Evolutionary conservation across 169 alveolate species (phyloP), one percentile per base, ranked within the genome.

Genomic region (Eimeria tenella): DNA sequence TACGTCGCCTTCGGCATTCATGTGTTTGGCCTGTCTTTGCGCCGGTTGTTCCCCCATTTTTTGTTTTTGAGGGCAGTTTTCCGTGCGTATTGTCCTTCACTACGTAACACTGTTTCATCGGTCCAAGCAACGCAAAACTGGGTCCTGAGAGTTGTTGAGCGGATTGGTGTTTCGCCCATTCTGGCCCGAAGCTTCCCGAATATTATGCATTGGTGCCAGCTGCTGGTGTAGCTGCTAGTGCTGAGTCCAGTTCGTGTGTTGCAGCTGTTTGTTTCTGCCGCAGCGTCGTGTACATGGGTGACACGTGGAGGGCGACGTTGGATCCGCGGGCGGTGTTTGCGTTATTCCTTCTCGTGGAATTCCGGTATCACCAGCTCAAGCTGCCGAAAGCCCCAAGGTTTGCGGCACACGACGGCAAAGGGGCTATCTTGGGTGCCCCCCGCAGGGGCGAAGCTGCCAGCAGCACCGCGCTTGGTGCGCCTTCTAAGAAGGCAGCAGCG

Each of bases 271-370:
- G 19, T 49, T 58, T 58, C 58, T 82, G 53, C 62, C 74, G 17
- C 83, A 90, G 94, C 15, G 82, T 90, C 31, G 94, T 90, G 68
- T 83, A 90, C 90, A 52, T 90, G 90, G 94, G 94, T 50, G 90
- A 90, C 74, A 73, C 94, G n/a, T 90, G 94, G 94, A 55, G 94
- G 17, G 70, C 86, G 55, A 70, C 84, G 31, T 53, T 83, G 71
- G 90, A 90, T 25, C 90, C 90, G 21, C 90, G 70, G 23, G 94
- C 94, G 11, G 90, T 90, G 58, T 74, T 60, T 62, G 94, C 94
- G 4, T 58, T 90, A 21, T 79, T 90, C 68, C 73, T 90, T 11
- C 71, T 90, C 31, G 90, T 74, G 31, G 94, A 90, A 73, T 71
- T 77, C 19, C 94, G 94, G 4, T 90, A 90, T 65, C 94, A 90